A percentile compares a stretch with the other conserved stretches of the same genome.
Conservation (phyloP, 345 rosid genomes). For the Salix exigua region DNA sequence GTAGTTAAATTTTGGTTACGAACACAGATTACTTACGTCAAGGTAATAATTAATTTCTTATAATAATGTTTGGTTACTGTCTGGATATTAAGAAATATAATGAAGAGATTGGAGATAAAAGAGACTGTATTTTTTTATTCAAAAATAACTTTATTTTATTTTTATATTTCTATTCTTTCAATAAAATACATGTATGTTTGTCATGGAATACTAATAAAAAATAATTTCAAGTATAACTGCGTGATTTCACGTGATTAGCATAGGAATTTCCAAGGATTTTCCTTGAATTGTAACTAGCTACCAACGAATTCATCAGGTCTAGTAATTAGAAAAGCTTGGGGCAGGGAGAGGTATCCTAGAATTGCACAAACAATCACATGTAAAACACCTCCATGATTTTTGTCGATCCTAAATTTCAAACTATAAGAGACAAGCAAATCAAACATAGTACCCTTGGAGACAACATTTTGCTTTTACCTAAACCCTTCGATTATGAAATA, state of each 20-base stretch:
- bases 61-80: too few relatives aligned
- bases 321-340: slow-evolving; percentile 9
- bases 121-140: too few relatives aligned
- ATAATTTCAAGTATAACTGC: not conserved
- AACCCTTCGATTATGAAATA: slow-evolving; percentile 6
- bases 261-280: not conserved
- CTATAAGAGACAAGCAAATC: slow-evolving; percentile 35
- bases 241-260: not conserved
- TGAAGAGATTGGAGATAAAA: too few relatives aligned
- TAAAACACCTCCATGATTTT: not conserved
- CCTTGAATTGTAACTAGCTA: slow-evolving; percentile 5
- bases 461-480: slow-evolving; percentile 48
- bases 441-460: slow-evolving; percentile 48
- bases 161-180: too few relatives aligned
- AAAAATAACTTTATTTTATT: too few relatives aligned
- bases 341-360: slow-evolving; percentile 17
- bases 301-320: not conserved
- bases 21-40: too few relatives aligned
- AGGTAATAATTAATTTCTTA: too few relatives aligned
- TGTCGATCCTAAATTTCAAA: slow-evolving; percentile 15
- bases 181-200: too few relatives aligned
- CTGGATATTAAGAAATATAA: too few relatives aligned
- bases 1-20: too few relatives aligned
- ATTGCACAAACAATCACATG: slow-evolving; percentile 10
- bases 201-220: too few relatives aligned